Percentiles rank a stretch among this genome's conserved stretches.
These are phyloP conservation scores for Alternaria brassicae DNA, from an alignment of 2,329 filamentous ascomycete species.

Conservation along the genomic window DNA sequence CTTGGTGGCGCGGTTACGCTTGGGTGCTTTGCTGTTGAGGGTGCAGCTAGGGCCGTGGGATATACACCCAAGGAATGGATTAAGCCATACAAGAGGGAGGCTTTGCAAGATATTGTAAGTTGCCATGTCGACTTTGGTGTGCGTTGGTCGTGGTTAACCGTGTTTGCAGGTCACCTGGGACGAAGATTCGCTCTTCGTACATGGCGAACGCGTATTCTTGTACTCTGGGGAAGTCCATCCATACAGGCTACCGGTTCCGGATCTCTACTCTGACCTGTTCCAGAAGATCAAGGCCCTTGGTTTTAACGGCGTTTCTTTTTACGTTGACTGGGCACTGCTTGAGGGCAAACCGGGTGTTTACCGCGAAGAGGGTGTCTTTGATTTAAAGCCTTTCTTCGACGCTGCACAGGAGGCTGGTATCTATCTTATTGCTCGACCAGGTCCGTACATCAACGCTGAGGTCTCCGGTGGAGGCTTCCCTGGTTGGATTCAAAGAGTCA, in stretches of 20 bases:
- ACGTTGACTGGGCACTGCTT: constrained; percentile 78
- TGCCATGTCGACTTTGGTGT: neutral
- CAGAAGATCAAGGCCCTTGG: constrained; percentile 84
- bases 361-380: constrained; percentile 73
- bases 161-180: constrained; percentile 69
- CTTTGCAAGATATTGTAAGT: constrained; percentile 64
- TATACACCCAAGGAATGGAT: constrained; percentile 60
- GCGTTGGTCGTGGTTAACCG: neutral
- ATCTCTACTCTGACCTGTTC: constrained; percentile 74
- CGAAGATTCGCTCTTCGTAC: constrained; percentile 72
- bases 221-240: constrained; percentile 79
- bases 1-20: constrained; percentile 37
- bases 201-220: constrained; percentile 73
- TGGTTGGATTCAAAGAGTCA: constrained; percentile 77
- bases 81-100: constrained; percentile 57
- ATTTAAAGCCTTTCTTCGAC: constrained; percentile 76
- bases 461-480: constrained; percentile 79
- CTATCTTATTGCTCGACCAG: constrained; percentile 74
- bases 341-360: constrained; percentile 77
- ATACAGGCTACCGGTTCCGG: constrained; percentile 68
- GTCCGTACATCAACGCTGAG: constrained; percentile 82
- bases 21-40: constrained; percentile 54
- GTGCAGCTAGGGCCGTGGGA: constrained; percentile 57
- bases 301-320: constrained; percentile 81
- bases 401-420: constrained; percentile 76